These are phyloP conservation scores for Platanus orientalis DNA, from an alignment of 164 flowering plant species.

Conservation along the genomic window DNA sequence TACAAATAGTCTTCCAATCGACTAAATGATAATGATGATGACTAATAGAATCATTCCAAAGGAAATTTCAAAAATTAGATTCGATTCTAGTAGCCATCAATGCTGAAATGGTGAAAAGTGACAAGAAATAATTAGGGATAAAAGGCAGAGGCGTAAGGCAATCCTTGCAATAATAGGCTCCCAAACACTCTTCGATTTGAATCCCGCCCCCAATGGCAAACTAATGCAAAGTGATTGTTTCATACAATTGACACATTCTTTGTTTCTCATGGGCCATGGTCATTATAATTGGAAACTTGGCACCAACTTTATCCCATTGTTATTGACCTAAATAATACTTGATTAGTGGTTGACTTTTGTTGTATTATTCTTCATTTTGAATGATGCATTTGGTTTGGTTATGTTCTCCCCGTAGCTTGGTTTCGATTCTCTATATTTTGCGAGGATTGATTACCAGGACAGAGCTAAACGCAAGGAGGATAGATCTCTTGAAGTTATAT, in stretches of 20 bases:
- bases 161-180: too few relatives aligned
- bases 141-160: too few relatives aligned
- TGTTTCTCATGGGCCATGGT: not conserved
- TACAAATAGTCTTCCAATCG: too few relatives aligned
- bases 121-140: too few relatives aligned
- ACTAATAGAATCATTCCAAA: too few relatives aligned
- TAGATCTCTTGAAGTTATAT: slow-evolving; percentile 81
- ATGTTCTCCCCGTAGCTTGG: slow-evolving; percentile 53
- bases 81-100: too few relatives aligned
- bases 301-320: not conserved
- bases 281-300: not conserved
- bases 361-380: not conserved
- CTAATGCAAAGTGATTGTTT: too few relatives aligned
- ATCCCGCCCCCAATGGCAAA: too few relatives aligned
- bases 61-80: too few relatives aligned
- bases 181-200: too few relatives aligned
- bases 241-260: not conserved
- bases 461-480: slow-evolving; percentile 61
- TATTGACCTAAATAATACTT: not conserved
- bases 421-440: slow-evolving; percentile 85
- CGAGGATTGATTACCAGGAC: slow-evolving; percentile 92
- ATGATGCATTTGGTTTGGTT: not conserved
- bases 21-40: too few relatives aligned
- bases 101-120: too few relatives aligned
- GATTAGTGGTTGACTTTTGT: not conserved